These are phyloP conservation scores for Xylaria flabelliformis DNA, from an alignment of 495 filamentous ascomycete species.

Conservation along the genomic window DNA sequence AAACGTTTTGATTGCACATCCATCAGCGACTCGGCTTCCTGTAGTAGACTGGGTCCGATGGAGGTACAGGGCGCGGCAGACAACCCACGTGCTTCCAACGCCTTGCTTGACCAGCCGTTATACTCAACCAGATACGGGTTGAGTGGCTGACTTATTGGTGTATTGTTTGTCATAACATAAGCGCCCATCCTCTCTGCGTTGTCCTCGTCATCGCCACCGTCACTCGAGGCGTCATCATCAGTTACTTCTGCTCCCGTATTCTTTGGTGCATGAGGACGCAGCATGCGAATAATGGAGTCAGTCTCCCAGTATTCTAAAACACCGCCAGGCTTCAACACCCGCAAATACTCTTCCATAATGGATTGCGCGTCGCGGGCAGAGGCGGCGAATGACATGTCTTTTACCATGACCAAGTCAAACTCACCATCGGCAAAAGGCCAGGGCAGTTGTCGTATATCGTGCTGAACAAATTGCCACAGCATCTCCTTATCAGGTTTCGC, in stretches of 20 bases:
- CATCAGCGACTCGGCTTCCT: constrained; percentile 75
- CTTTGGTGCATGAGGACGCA: constrained; percentile 75
- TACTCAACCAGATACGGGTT: constrained; percentile 85
- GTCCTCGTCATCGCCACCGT: constrained; percentile 63
- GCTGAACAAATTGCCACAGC: constrained; percentile 87
- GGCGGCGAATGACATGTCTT: constrained; percentile 78
- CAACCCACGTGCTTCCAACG: constrained; percentile 73
- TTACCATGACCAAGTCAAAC: constrained; percentile 91
- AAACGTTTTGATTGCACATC: constrained; percentile 76
- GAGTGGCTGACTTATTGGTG: constrained; percentile 75
- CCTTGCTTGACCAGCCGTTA: constrained; percentile 81
- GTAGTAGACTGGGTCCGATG: constrained; percentile 77
- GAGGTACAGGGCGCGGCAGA: constrained; percentile 80
- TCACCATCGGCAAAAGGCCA: constrained; percentile 82
- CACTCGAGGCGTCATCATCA: constrained; percentile 52
- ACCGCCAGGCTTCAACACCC: constrained; percentile 79
- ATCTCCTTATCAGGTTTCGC: constrained; percentile 66
- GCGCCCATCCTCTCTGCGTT: constrained; percentile 71
- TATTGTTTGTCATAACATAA: constrained; percentile 83
- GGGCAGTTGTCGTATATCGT: constrained; percentile 76
- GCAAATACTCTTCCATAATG: constrained; percentile 76
- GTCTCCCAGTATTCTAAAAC: constrained; percentile 87
- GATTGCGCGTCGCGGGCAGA: constrained; percentile 66
- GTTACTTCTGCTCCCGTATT: constrained; percentile 45
- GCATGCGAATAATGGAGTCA: constrained; percentile 76